A percentile compares a stretch with the other conserved stretches of the same genome.
Evolutionary conservation across 2,329 filamentous ascomycete species (phyloP).

Genomic region (Dryadomyces quercivorus): DNA sequence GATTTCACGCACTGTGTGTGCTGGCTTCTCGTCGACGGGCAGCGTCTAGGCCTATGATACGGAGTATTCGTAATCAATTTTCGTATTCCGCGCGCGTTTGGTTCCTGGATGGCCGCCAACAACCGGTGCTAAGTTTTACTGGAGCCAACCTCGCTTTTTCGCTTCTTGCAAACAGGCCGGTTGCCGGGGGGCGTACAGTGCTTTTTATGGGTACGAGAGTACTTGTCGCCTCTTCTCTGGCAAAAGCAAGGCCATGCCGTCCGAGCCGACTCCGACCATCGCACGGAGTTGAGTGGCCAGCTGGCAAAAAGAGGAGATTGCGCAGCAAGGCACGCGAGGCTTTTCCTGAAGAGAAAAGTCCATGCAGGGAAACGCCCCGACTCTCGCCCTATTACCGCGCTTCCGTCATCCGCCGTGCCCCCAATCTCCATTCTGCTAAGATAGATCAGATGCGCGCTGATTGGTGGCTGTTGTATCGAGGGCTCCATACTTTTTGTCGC

Average conservation of each 20-base stretch:
- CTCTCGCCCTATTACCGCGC: not conserved
- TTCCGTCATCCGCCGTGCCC: not conserved
- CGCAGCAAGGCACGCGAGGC: conserved; percentile 3
- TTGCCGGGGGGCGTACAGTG: not conserved
- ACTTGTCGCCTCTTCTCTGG: not conserved
- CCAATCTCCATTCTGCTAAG: not conserved
- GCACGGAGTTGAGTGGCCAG: not conserved
- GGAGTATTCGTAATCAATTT: not conserved
- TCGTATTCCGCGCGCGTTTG: not conserved
- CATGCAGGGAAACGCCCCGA: not conserved
- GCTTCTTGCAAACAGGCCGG: not conserved
- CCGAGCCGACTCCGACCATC: conserved; percentile 1
- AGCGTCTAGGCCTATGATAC: too few species aligned
- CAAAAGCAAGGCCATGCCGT: not conserved
- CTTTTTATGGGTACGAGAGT: not conserved
- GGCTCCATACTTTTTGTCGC: not conserved
- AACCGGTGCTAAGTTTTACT: not conserved
- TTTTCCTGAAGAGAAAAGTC: not conserved
- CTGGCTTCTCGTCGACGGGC: too few species aligned
- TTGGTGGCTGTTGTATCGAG: not conserved
- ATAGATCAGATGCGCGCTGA: not conserved
- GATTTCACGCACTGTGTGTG: not conserved
- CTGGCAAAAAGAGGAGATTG: not conserved
- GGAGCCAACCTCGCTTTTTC: not conserved
- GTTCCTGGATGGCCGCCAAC: not conserved